Base-by-base conservation (phyloP, 2,329 filamentous ascomycete genomes). In the Myriosclerotinia curreyana region DNA sequence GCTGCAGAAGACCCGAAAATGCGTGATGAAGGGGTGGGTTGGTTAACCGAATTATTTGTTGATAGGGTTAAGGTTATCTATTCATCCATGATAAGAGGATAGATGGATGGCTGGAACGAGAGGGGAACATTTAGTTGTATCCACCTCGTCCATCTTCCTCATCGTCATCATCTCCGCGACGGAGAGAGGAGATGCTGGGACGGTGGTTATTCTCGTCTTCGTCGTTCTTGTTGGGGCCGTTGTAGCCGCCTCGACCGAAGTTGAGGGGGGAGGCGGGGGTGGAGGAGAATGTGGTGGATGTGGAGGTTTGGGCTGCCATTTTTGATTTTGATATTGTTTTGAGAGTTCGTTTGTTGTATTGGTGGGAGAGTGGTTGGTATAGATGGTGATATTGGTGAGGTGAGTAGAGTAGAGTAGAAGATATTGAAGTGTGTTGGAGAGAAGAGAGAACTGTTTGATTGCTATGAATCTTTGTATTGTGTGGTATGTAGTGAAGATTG, bases 61-160 rank as follows among this genome's bases (percentile, higher is more conserved):
- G n/a, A n/a, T n/a, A n/a, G n/a, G n/a, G 11, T 46, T 46, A 6
- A 31, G 28, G 28, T 31, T 31, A 6, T 46, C 1, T 11, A 22
- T 20, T 7, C 1, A 1, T 31, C 20, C 20, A n/a, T 11, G 42
- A 46, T 3, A 6, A n/a, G n/a, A 48, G 8, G 44, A 22, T 48
- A 8, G 44, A 38, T 38, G 36, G 9, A 25, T 48, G n/a, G n/a
- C 14, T 11, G 44, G n/a, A 5, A 15, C 9, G 44, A 52, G 5
- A 15, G 28, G 28, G 28, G 28, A 31, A 31, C 6, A 25, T 68
- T 68, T 70, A 71, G 59, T 71, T 71, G 65, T 71, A 71, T 25
- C 72, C 72, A 34, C 72, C 72, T 6, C 72, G 66, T 66, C 72
- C 72, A 60, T 74, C 72, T 55, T 73, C 71, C 55, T 72, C 71